Conservation (phyloP, 73 alveolate species). For the Diophrys appendiculata region DNA sequence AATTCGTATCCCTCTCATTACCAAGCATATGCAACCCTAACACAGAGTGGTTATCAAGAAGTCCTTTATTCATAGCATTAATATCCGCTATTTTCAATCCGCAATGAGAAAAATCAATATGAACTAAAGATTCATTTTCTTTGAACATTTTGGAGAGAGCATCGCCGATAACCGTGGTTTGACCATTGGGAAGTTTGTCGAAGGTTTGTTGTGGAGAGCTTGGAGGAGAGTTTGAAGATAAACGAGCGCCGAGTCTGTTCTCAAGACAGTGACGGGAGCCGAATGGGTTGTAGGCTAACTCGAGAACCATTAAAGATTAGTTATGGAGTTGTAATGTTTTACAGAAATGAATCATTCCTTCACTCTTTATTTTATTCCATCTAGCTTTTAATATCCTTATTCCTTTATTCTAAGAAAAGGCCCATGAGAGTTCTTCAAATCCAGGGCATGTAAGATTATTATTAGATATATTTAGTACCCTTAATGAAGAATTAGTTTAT, state of each 20-base stretch:
- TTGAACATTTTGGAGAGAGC: constrained; percentile 46
- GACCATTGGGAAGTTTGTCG: too few species aligned
- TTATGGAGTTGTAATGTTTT: not conserved
- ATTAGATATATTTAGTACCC: not conserved
- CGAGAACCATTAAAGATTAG: constrained; percentile 32
- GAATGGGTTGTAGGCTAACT: constrained; percentile 42
- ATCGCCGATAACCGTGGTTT: too few species aligned
- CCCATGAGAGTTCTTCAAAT: not conserved
- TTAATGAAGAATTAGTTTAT: not conserved
- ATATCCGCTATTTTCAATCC: constrained; percentile 32
- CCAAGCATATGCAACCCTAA: constrained; percentile 91
- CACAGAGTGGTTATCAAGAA: constrained; percentile 77
- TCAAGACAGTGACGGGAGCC: constrained; percentile 42
- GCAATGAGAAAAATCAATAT: constrained; percentile 53
- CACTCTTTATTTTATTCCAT: not conserved
- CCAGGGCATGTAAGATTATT: not conserved
- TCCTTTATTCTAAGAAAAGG: not conserved
- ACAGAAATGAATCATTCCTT: not conserved
- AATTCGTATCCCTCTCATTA: constrained; percentile 57
- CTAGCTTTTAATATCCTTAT: not conserved
- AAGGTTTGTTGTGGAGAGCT: too few species aligned
- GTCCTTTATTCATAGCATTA: constrained; percentile 67
- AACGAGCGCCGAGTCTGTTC: too few species aligned
- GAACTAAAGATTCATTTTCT: constrained; percentile 39
- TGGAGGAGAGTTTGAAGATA: too few species aligned